Base-by-base conservation (phyloP, 805 yeast genomes). In the Kazachstania taianensis region DNA sequence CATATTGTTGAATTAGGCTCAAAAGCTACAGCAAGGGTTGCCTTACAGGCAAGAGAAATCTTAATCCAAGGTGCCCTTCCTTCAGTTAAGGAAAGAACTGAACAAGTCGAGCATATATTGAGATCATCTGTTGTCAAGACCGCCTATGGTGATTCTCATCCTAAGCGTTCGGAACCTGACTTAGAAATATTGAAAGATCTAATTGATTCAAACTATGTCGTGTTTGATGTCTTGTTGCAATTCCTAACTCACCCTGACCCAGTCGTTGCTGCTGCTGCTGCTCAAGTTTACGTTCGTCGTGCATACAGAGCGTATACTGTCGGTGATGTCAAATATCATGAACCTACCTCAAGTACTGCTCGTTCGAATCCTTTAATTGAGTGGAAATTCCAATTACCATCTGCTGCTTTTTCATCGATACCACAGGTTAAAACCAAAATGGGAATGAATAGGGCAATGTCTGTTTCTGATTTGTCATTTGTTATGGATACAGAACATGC, bases 21-120 rank as follows among this genome's bases (percentile, higher is more conserved):
- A 18, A 80, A 96, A 57, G 75, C 84, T 7, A 77, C 95, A 25
- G 89, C 95, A 20, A 89, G 87, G 68, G 96, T 89, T 34, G 84
- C 95, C 19, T 69, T 92, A 55, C 86, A 84, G 62, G 96, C 97
- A 2, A 78, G 97, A 58, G 99, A 94, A 65, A 81, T 94, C 41
- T 73, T 92, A 52, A 92, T 92, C 52, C 95, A 87, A 69, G 92
- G 96, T 59, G 85, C 97, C 20, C 70, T 92, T 64, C 99, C 99
- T 26, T 86, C 97, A 3, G 79, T 86, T 44, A 78, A 83, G 61
- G 99, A 92, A 65, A 78, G 97, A 67, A 80, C 94, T 22, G 96
- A 89, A 60, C 98, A 94, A 67, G 73, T 92, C 55, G 97, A 94
- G 66, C 96, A 89, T 60, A 92, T 92, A 50, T 72, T 92, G 62